Evolutionary conservation across 495 filamentous ascomycete genomes (phyloP).

Genomic region (Cairneyella variabilis): DNA sequence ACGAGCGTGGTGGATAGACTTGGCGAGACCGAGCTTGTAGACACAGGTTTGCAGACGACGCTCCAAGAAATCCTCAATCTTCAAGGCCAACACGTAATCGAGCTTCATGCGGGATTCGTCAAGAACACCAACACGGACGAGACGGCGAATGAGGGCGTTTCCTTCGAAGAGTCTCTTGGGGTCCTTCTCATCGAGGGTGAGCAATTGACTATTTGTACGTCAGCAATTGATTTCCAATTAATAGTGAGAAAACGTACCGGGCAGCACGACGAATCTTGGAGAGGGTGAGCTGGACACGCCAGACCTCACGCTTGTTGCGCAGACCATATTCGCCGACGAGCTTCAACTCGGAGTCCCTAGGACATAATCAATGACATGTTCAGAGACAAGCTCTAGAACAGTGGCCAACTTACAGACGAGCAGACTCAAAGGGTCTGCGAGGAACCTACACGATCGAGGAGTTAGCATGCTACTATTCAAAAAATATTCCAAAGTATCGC

Average conservation of each 20-base stretch:
- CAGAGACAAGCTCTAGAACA: constrained; percentile 95
- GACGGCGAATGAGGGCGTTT: constrained; percentile 99
- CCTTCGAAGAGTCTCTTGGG: constrained; percentile 99
- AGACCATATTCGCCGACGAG: constrained; percentile 98
- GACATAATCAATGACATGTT: constrained; percentile 80
- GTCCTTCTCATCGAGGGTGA: constrained; percentile 99
- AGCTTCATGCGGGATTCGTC: constrained; percentile 99
- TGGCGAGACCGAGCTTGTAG: constrained; percentile 99
- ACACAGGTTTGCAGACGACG: constrained; percentile 98
- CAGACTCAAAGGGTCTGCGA: constrained; percentile 99
- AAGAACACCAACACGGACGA: constrained; percentile 98
- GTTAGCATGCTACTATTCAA: constrained; percentile 29
- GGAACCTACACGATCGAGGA: constrained; percentile 38
- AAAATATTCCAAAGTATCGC: not conserved
- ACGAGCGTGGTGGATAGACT: constrained; percentile 99
- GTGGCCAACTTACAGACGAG: constrained; percentile 99
- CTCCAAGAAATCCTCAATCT: constrained; percentile 99
- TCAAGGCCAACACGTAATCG: constrained; percentile 99
- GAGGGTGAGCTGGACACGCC: constrained; percentile 97
- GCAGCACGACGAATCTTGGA: constrained; percentile 99
- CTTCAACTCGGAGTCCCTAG: constrained; percentile 98
- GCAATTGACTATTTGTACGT: constrained; percentile 78
- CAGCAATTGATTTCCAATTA: constrained; percentile 1
- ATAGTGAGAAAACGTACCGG: constrained; percentile 61
- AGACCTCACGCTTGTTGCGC: constrained; percentile 99